A percentile compares a stretch with the other conserved stretches of the same genome.
phyloP scores from a whole-genome alignment of 345 rosid genomes.

The Acer yangbiense region DNA sequence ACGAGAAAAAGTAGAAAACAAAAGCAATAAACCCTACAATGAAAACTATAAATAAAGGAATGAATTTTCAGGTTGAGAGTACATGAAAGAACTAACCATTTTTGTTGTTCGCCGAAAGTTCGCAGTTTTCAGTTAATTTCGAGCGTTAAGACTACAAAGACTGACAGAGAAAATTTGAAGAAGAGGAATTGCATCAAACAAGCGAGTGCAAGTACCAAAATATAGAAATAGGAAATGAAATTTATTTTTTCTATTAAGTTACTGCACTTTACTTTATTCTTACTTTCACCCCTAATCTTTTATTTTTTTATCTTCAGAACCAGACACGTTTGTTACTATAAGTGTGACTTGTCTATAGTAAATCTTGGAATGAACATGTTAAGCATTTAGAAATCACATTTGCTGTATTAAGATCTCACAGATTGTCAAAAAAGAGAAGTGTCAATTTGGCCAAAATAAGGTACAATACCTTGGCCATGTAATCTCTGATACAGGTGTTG shows the following conservation, averaged over 20 bases:
- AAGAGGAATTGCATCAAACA: not conserved
- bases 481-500: too few species aligned
- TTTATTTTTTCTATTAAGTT: not conserved
- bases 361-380: too few species aligned
- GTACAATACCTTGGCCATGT: too few species aligned
- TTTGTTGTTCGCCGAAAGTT: not conserved
- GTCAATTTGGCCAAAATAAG: too few species aligned
- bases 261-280: not conserved
- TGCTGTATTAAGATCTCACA: too few species aligned
- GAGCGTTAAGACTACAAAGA: not conserved
- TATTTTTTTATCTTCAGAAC: too few species aligned
- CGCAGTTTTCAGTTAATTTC: not conserved
- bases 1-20: not conserved
- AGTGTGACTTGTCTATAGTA: too few species aligned
- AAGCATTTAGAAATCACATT: too few species aligned
- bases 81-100: conserved; percentile 14
- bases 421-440: too few species aligned
- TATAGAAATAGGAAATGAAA: not conserved
- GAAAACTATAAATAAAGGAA: not conserved
- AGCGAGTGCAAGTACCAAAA: not conserved
- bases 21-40: not conserved
- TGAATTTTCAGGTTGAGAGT: not conserved
- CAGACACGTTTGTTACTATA: too few species aligned
- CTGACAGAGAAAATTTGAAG: not conserved
- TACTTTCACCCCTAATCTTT: not conserved